Percentiles rank a stretch among this genome's conserved stretches.
These are phyloP conservation scores for Arctium lappa DNA, from an alignment of 129 eudicot species.

Conservation along the genomic window DNA sequence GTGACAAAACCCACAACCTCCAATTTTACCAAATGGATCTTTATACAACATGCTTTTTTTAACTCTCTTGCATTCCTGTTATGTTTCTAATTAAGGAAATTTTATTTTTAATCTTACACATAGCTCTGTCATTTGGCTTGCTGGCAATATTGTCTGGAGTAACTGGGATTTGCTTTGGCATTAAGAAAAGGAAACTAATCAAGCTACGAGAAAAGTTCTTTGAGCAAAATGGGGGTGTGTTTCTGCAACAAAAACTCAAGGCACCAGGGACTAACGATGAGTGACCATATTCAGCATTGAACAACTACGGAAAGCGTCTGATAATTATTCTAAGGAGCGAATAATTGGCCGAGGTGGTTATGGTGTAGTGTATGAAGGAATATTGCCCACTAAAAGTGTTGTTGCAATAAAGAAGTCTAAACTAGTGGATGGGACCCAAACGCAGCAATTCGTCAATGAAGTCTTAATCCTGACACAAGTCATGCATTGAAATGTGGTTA, in stretches of 20 bases:
- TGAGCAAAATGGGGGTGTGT: slow-evolving; percentile 49
- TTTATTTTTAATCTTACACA: background rate
- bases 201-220: slow-evolving; percentile 43
- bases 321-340: slow-evolving; percentile 40
- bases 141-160: slow-evolving; percentile 15
- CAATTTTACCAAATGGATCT: background rate
- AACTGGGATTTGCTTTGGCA: slow-evolving; percentile 23
- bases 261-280: slow-evolving; percentile 19
- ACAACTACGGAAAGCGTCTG: slow-evolving; percentile 47
- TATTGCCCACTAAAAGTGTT: slow-evolving; percentile 34
- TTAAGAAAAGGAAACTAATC: slow-evolving; percentile 34
- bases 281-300: slow-evolving; percentile 35
- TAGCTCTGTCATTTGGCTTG: slow-evolving; percentile 32
- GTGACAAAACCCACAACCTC: background rate
- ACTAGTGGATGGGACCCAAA: slow-evolving; percentile 39
- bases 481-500: too few species aligned
- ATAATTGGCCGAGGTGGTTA: slow-evolving; percentile 59
- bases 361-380: slow-evolving; percentile 57
- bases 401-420: slow-evolving; percentile 64
- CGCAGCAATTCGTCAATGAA: too few species aligned
- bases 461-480: too few species aligned
- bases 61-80: background rate
- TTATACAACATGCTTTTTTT: too few species aligned
- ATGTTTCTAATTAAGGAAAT: background rate
- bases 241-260: slow-evolving; percentile 38